Base-by-base conservation (phyloP, 768 basidiomycete species). In the Leucocoprinus sp. region DNA sequence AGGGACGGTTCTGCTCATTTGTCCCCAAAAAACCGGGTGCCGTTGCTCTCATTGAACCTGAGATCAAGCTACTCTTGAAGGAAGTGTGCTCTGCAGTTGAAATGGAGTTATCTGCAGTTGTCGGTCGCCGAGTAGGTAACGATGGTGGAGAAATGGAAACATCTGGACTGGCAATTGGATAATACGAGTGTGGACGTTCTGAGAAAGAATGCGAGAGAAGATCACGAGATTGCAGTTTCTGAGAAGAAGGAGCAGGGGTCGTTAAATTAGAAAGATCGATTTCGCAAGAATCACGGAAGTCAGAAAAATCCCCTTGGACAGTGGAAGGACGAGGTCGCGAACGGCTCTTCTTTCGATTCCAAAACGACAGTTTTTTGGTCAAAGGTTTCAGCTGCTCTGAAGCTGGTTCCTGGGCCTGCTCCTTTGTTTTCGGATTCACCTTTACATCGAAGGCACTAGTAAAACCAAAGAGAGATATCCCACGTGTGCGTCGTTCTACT, bases 301-400 rank as follows among this genome's bases (percentile, higher is more conserved):
- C 42, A 27, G 47, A 37, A 24, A 37, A 8, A 22, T 37, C 24
- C 21, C 48, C 50, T 5, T 43, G 38, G 14, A 33, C 38, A 6
- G 47, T 41, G 28, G 37, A 28, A 2, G 46, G 46, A 27, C 46
- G 46, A 27, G 7, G 4, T 18, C 24, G 40, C n/a, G 33, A 15
- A 11, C 15, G 6, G 17, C 21, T 29, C 34, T 75, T 69, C 61
- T 69, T 79, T 48, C 75, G 72, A 37, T 64, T 66, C 82, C 83
- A 86, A 54, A 85, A 84, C 5, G 84, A 86, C 8, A 77, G 55
- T 57, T 76, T 78, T 41, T 81, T 75, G 8, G 71, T 61, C 24
- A 82, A 51, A 3, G 67, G 54, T 31, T 70, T 74, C 5, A 69
- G 60, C 4, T 62, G 47, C 31, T 41, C 39, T 17, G 11, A 12